phyloP scores from a whole-genome alignment of 805 yeast species.

The Teunomyces barrocoloradensis region DNA sequence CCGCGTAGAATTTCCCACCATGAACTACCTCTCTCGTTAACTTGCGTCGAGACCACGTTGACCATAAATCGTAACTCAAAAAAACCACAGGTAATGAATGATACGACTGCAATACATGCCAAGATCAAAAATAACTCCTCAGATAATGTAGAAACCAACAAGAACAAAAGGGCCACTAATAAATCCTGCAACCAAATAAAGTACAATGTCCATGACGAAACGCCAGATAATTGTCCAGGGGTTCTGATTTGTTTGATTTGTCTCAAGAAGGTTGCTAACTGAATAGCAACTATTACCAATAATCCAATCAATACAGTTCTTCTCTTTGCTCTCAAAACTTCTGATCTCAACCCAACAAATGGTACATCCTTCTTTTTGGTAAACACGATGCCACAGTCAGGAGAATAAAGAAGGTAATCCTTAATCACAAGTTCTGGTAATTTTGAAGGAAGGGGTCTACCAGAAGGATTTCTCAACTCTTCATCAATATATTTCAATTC shows the following conservation, averaged over 20 bases:
- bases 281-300: constrained; percentile 42
- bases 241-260: constrained; percentile 75
- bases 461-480: constrained; percentile 72
- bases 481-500: constrained; percentile 65
- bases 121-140: constrained; percentile 62
- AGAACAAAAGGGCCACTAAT: constrained; percentile 57
- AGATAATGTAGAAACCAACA: constrained; percentile 55
- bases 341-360: constrained; percentile 57
- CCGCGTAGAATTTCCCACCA: constrained; percentile 69
- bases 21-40: constrained; percentile 66
- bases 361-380: constrained; percentile 13
- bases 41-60: constrained; percentile 64
- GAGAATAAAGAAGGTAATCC: constrained; percentile 70
- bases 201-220: constrained; percentile 55
- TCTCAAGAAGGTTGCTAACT: constrained; percentile 55
- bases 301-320: constrained; percentile 46
- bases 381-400: constrained; percentile 76
- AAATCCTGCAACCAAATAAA: constrained; percentile 74
- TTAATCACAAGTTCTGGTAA: constrained; percentile 57
- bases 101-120: constrained; percentile 65
- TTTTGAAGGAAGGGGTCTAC: constrained; percentile 58
- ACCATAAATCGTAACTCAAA: constrained; percentile 76
- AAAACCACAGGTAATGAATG: constrained; percentile 66
- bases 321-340: constrained; percentile 37
- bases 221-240: constrained; percentile 73